A percentile compares a stretch with the other conserved stretches of the same genome.
Evolutionary conservation across 495 filamentous ascomycete genomes (phyloP).

Genomic region (Niebla homalea): DNA sequence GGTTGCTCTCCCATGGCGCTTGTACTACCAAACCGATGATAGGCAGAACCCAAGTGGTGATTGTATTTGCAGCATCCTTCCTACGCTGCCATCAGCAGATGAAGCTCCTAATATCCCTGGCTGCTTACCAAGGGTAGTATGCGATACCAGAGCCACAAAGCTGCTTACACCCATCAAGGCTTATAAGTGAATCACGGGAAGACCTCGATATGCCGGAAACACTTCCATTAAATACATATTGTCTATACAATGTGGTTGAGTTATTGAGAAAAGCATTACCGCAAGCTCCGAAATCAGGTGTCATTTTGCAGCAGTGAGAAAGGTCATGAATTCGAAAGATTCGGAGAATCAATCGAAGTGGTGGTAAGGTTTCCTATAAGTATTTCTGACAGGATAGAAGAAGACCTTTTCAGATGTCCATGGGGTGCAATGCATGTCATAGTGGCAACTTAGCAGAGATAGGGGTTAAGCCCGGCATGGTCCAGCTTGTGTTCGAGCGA

Average conservation of each 20-base stretch:
- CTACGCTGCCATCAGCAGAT: conserved; percentile 18
- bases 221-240: conserved; percentile 10
- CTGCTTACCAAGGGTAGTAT: conserved; percentile 11
- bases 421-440: too few relatives aligned
- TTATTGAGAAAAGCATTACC: conserved; percentile 6
- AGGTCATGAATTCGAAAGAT: too few relatives aligned
- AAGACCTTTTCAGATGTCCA: too few relatives aligned
- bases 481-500: too few relatives aligned
- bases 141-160: conserved; percentile 22
- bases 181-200: conserved; percentile 4
- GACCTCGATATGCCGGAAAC: background rate
- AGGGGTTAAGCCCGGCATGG: too few relatives aligned
- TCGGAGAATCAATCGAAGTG: too few relatives aligned
- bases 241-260: background rate
- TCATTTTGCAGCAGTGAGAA: background rate
- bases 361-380: too few relatives aligned
- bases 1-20: conserved; percentile 35
- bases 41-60: conserved; percentile 35
- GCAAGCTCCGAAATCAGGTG: conserved; percentile 8
- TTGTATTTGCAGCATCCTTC: conserved; percentile 22
- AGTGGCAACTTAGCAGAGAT: too few relatives aligned
- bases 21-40: conserved; percentile 32
- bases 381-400: too few relatives aligned
- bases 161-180: conserved; percentile 18
- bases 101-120: background rate